phyloP scores from a whole-genome alignment of 164 flowering plant species.

The Litsea cubeba region DNA sequence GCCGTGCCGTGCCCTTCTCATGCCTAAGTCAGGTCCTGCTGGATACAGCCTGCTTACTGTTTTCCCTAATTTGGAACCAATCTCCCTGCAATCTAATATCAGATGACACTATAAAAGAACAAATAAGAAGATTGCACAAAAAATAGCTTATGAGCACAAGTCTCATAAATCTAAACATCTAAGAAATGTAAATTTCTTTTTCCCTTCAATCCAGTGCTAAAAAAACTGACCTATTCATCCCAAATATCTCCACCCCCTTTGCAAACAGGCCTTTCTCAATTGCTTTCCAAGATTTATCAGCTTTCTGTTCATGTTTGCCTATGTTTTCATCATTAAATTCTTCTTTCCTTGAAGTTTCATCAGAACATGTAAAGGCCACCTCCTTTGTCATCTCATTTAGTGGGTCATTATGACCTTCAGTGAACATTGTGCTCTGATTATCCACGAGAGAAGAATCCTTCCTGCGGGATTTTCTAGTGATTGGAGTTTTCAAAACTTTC shows the following conservation, averaged over 20 bases:
- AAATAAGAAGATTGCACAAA: too few relatives aligned
- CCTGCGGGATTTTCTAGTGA: slow-evolving; percentile 44
- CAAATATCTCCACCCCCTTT: slow-evolving; percentile 91
- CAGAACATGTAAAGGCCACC: slow-evolving; percentile 26
- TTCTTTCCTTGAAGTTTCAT: slow-evolving; percentile 47
- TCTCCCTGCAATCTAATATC: too few relatives aligned
- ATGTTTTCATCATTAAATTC: slow-evolving; percentile 63
- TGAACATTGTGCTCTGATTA: slow-evolving; percentile 18
- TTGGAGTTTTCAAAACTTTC: slow-evolving; percentile 38
- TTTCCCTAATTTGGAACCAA: background rate
- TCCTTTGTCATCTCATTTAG: slow-evolving; percentile 32
- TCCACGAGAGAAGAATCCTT: slow-evolving; percentile 31
- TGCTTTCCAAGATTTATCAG: slow-evolving; percentile 65
- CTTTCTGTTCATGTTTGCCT: slow-evolving; percentile 39
- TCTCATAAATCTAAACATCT: too few relatives aligned
- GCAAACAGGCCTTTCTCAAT: slow-evolving; percentile 76
- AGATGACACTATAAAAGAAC: too few relatives aligned
- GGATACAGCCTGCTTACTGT: too few relatives aligned
- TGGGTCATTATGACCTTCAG: slow-evolving; percentile 27
- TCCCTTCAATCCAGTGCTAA: background rate
- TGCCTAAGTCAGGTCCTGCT: too few relatives aligned
- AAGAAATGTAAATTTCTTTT: background rate
- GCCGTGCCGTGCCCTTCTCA: too few relatives aligned
- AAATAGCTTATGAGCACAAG: too few relatives aligned
- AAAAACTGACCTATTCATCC: slow-evolving; percentile 76